Base-by-base conservation (phyloP, 257 asterid genomes). In the Penstemon newberryi region DNA sequence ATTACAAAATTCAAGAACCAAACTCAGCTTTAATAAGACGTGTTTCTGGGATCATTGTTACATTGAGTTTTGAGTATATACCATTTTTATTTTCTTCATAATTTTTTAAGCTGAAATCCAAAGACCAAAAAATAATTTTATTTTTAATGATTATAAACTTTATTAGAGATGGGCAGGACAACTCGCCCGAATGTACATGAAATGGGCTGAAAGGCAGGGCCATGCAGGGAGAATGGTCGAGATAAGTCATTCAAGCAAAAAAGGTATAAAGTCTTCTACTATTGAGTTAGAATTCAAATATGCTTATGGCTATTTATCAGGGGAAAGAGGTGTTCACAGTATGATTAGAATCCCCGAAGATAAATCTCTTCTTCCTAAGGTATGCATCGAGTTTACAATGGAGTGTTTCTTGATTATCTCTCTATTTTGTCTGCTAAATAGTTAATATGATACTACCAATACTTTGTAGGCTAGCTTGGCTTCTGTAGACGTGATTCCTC, bases 141-240 rank as follows among this genome's bases (percentile, higher is more conserved):
- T 25, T 9, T 55, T 4, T 47, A 70, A 50, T 73, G 51, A 42
- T 69, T 55, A 36, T 60, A 40, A 67, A 42, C 65, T 75, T 65
- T 74, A 52, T 74, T 75, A 90, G 97, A 80, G 60, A 67, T 90
- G 95, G 96, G 85, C 81, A 9, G 84, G 81, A 41, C 82, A 78
- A 67, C 85, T 91, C 25, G 65, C 72, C 6, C 79, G 53, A 63
- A 88, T 88, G 96, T 91, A 91, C 77, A 69, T 83, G 81, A 91
- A 85, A 67, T 88, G 97, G 97, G 92, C 95, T 43, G 77, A 85
- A 46, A 86, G 88, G 81, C 90, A 86, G 54, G 92, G 92, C 12
- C 83, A 82, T 71, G 69, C 67, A 11, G 88, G 87, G 68, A 82
- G 97, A 77, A 71, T 86, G 42, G 87, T 82, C 46, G 97, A 91